Conservation (phyloP, 2,329 filamentous ascomycete genomes). For the Ophiosphaerella herpotricha region DNA sequence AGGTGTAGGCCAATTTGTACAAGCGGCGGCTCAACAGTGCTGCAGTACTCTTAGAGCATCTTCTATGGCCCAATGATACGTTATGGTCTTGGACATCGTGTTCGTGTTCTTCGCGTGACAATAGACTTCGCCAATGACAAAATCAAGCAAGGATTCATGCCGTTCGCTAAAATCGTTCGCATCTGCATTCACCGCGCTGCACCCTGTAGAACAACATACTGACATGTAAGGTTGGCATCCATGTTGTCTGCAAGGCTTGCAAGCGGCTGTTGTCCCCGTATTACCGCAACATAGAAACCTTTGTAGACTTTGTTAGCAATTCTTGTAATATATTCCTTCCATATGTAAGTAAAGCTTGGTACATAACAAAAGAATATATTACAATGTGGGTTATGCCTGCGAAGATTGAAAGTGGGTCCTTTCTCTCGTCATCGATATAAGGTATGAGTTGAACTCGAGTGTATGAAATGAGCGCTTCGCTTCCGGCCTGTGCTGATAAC, state of each 20-base stretch:
- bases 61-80: slow-evolving; percentile 4
- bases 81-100: slow-evolving; percentile 6
- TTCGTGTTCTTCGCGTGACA: slow-evolving; percentile 11
- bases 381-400: slow-evolving; percentile 13
- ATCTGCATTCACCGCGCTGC: slow-evolving; percentile 10
- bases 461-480: slow-evolving; percentile 2
- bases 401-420: background rate
- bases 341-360: slow-evolving; percentile 7
- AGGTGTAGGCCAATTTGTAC: background rate
- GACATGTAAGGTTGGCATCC: slow-evolving; percentile 3
- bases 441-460: background rate
- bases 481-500: slow-evolving; percentile 11
- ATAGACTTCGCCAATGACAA: slow-evolving; percentile 11
- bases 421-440: slow-evolving; percentile 5
- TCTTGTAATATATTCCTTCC: slow-evolving; percentile 7
- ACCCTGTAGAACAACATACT: slow-evolving; percentile 18
- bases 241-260: background rate
- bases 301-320: background rate
- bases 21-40: slow-evolving; percentile 1
- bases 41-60: slow-evolving; percentile 5
- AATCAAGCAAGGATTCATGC: slow-evolving; percentile 16
- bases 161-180: slow-evolving; percentile 13
- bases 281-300: background rate
- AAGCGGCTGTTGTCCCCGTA: background rate
- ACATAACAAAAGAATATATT: slow-evolving; percentile 11